Conservation (phyloP, 2,329 filamentous ascomycete species). For the Fusarium redolens region DNA sequence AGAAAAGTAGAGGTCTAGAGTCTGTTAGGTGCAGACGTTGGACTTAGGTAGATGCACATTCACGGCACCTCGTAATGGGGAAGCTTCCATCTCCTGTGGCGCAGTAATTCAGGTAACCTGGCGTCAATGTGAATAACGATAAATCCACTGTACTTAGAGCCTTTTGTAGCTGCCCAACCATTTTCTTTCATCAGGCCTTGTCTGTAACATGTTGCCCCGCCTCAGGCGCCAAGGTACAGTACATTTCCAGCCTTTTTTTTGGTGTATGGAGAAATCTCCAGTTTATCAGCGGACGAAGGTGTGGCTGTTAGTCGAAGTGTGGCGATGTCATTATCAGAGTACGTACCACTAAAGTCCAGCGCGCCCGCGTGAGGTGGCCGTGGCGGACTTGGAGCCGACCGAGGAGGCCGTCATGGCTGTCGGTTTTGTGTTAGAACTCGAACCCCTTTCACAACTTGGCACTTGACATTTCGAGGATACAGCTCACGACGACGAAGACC, state of each 20-base stretch:
- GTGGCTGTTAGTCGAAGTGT: constrained; percentile 21
- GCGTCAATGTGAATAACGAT: constrained; percentile 3
- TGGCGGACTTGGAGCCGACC: constrained; percentile 25
- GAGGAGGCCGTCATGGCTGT: constrained; percentile 30
- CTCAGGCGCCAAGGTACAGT: constrained; percentile 8
- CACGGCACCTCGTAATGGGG: background rate
- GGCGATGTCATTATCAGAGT: constrained; percentile 18
- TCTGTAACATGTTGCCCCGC: constrained; percentile 21
- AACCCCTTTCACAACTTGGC: constrained; percentile 35
- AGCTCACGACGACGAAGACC: background rate
- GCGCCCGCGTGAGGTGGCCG: constrained; percentile 1
- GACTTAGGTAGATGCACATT: constrained; percentile 12
- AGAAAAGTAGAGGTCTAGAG: background rate
- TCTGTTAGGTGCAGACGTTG: constrained; percentile 5
- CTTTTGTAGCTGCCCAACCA: constrained; percentile 27
- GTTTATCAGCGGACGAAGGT: background rate
- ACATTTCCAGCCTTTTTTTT: constrained; percentile 1
- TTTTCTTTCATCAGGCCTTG: background rate
- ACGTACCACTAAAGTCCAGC: constrained; percentile 20
- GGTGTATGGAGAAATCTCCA: constrained; percentile 10
- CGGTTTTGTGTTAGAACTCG: constrained; percentile 14
- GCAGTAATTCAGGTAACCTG: constrained; percentile 10
- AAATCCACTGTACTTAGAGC: background rate
- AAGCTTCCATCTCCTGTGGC: constrained; percentile 25
- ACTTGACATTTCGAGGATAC: background rate